Percentiles rank a stretch among this genome's conserved stretches.
These are phyloP conservation scores for Eucalyptus shirleyi DNA, from an alignment of 345 rosid genomes.

Conservation along the genomic window DNA sequence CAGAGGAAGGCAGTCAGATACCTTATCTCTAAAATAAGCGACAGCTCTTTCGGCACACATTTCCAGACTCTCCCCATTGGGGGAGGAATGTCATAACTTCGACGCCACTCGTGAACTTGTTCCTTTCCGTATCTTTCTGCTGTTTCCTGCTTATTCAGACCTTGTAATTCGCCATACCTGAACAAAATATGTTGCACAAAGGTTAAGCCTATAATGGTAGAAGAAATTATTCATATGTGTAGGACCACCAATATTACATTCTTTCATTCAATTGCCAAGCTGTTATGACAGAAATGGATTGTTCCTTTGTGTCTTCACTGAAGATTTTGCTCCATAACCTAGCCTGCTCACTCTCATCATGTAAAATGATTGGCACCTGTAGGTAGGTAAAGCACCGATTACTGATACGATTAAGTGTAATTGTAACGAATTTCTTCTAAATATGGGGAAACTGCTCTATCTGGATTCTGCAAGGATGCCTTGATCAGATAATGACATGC, in stretches of 20 bases:
- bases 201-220: background rate
- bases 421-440: background rate
- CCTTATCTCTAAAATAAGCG: conserved; percentile 48
- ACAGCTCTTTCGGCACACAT: conserved; percentile 98
- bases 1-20: background rate
- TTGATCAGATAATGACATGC: background rate
- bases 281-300: conserved; percentile 72
- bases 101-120: conserved; percentile 93
- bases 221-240: background rate
- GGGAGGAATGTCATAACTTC: conserved; percentile 97
- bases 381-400: background rate
- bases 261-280: conserved; percentile 98
- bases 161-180: conserved; percentile 97
- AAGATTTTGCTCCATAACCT: conserved; percentile 73
- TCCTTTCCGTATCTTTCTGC: conserved; percentile 90
- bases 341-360: conserved; percentile 72
- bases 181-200: background rate
- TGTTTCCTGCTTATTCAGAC: conserved; percentile 94
- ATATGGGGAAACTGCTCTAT: background rate
- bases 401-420: background rate
- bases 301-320: conserved; percentile 79
- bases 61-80: conserved; percentile 96
- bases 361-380: conserved; percentile 85
- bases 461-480: background rate
- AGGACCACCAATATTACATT: conserved; percentile 38